These are phyloP conservation scores for Solanum rostratum DNA, from an alignment of 257 asterid genomes.

Conservation along the genomic window DNA sequence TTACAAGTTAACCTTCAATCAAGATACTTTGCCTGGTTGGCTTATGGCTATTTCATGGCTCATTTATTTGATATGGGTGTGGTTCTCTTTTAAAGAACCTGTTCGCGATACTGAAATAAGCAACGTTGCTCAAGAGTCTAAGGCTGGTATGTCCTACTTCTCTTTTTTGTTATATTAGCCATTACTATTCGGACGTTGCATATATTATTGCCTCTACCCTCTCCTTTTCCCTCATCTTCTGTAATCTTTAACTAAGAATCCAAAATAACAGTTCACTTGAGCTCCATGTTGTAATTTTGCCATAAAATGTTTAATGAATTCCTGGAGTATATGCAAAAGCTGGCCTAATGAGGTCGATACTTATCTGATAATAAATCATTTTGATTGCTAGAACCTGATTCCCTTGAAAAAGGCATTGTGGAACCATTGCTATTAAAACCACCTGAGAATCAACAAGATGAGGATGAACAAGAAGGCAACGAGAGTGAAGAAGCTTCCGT, in stretches of 20 bases:
- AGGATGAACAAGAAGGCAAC: constrained; percentile 58
- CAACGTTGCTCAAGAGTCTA: constrained; percentile 29
- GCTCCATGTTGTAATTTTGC: background rate
- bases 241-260: background rate
- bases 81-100: constrained; percentile 83
- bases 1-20: constrained; percentile 59
- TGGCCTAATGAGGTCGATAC: background rate
- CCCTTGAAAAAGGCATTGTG: constrained; percentile 72
- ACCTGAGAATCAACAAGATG: constrained; percentile 20
- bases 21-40: constrained; percentile 94
- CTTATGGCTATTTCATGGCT: constrained; percentile 86
- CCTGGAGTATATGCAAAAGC: background rate
- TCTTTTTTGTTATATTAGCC: background rate
- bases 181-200: background rate
- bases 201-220: background rate
- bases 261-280: background rate
- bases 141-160: constrained; percentile 7
- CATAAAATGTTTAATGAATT: background rate
- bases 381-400: constrained; percentile 9
- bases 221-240: background rate
- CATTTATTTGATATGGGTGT: constrained; percentile 61
- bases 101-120: constrained; percentile 28
- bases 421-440: constrained; percentile 60
- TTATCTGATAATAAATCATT: background rate
- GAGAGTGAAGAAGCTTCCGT: constrained; percentile 73